A percentile compares a stretch with the other conserved stretches of the same genome.
These are phyloP conservation scores for Aeminium ludgeri DNA, from an alignment of 495 filamentous ascomycete species.

Conservation along the genomic window DNA sequence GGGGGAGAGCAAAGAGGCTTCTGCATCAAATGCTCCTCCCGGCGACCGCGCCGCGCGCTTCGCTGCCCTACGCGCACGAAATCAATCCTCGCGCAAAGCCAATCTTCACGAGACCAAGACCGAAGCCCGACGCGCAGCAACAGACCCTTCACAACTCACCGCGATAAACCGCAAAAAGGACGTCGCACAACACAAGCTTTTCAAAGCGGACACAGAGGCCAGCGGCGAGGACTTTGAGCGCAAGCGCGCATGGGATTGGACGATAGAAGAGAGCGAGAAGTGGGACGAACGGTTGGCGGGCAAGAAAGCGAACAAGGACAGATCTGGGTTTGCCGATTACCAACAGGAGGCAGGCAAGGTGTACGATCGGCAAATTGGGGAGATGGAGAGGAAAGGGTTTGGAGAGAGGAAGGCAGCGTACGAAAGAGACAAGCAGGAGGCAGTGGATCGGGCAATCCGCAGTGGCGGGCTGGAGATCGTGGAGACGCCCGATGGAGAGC, in stretches of 20 bases:
- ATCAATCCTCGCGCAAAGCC: slow-evolving; percentile 18
- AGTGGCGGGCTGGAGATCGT: slow-evolving; percentile 75
- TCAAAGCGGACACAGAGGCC: slow-evolving; percentile 77
- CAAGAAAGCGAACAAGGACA: slow-evolving; percentile 65
- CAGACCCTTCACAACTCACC: slow-evolving; percentile 55
- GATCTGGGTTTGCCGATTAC: slow-evolving; percentile 85
- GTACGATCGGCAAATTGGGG: slow-evolving; percentile 77
- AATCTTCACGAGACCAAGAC: slow-evolving; percentile 72
- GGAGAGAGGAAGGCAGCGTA: slow-evolving; percentile 56
- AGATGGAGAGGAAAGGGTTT: slow-evolving; percentile 23
- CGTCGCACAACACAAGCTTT: slow-evolving; percentile 76
- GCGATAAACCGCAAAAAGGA: slow-evolving; percentile 64
- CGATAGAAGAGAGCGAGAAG: slow-evolving; percentile 74
- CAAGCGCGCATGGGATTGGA: slow-evolving; percentile 98
- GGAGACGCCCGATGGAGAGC: slow-evolving; percentile 83
- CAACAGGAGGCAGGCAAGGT: slow-evolving; percentile 70
- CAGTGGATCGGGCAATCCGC: slow-evolving; percentile 65
- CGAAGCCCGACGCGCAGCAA: slow-evolving; percentile 63
- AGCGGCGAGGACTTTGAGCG: slow-evolving; percentile 86
- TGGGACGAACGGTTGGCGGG: slow-evolving; percentile 86
- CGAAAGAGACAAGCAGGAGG: slow-evolving; percentile 66
- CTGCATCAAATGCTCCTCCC: not conserved
- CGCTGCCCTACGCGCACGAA: slow-evolving; percentile 74
- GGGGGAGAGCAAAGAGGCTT: not conserved
- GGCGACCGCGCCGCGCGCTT: slow-evolving; percentile 34